Base-by-base conservation (phyloP, 371 early-diverging fungal species). In the Nematocida major region DNA sequence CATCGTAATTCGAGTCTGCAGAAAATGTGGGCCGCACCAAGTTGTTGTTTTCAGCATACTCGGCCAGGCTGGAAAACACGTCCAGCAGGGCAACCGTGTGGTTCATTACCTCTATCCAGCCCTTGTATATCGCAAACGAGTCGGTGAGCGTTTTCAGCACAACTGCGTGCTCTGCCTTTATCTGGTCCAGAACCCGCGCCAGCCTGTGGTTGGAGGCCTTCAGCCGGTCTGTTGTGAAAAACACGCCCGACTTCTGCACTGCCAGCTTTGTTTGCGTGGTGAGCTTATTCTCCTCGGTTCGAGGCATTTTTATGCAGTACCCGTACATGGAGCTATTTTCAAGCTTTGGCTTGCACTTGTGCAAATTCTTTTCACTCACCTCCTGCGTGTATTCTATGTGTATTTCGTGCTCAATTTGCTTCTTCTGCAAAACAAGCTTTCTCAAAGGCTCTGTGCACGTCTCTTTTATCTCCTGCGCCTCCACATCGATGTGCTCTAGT, bases 61-160 rank as follows among this genome's bases (percentile, higher is more conserved):
- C 66, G 53, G 69, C 26, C n/a, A 73, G 28, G 51, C 62, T 61
- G 7, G 65, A 68, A 50, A 73, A 84, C 26, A 83, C 82, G 61
- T 86, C 86, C 1, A 84, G 63, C n/a, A 79, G 13, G 13, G 82
- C 81, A 36, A 81, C 68, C 3, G 82, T 53, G 59, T 79, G 76
- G 62, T 84, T 86, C 34, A 81, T 61, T 43, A 62, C 66, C 30
- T 84, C 84, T 4, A 86, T 26, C 45, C 66, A 63, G 34, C 51
- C 39, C 20, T 61, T 32, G 69, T 43, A 78, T 1, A 66, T 66
- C 15, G 43, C 42, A n/a, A 83, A 43, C 39, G 32, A 45, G 4
- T 15, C 53, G 22, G 36, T 59, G 1, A 84, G n/a, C 18, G 36
- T 43, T 26, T 78, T 67, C 30, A 80, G 42, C 15, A 82, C 59